A percentile compares a stretch with the other conserved stretches of the same genome.
These are phyloP conservation scores for Trametes gibbosa DNA, from an alignment of 768 basidiomycete species.

Conservation along the genomic window DNA sequence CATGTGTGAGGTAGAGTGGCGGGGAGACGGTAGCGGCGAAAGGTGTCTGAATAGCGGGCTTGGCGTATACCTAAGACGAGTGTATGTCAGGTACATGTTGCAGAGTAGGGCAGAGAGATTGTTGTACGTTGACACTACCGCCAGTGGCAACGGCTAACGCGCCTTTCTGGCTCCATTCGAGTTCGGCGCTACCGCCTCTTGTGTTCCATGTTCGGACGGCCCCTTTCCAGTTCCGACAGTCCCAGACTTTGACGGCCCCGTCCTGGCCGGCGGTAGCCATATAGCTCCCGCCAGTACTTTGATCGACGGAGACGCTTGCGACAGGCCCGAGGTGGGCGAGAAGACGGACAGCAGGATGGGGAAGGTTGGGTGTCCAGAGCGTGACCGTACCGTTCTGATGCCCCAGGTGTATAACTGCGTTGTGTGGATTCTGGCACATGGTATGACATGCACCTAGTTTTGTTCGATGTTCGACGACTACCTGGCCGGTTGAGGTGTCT, in stretches of 20 bases:
- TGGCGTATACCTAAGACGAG: conserved; percentile 63
- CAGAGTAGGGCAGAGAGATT: not conserved
- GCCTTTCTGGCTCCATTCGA: conserved; percentile 88
- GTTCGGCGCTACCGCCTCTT: conserved; percentile 61
- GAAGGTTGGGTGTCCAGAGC: conserved; percentile 93
- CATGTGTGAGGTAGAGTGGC: conserved; percentile 87
- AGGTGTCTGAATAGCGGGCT: conserved; percentile 59
- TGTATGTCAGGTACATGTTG: not conserved
- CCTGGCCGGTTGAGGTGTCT: conserved; percentile 90
- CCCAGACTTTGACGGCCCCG: conserved; percentile 92
- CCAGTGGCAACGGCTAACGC: conserved; percentile 79
- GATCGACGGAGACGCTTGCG: conserved; percentile 76
- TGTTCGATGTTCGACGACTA: conserved; percentile 85
- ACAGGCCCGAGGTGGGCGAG: conserved; percentile 91
- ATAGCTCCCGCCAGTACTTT: conserved; percentile 81
- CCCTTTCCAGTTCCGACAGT: conserved; percentile 93
- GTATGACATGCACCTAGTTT: conserved; percentile 81
- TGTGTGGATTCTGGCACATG: conserved; percentile 90
- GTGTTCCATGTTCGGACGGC: conserved; percentile 77
- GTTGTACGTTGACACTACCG: conserved; percentile 75
- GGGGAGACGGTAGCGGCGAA: conserved; percentile 51
- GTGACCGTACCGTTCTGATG: conserved; percentile 96
- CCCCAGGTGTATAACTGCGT: conserved; percentile 91
- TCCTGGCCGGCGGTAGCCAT: conserved; percentile 91
- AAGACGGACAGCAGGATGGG: conserved; percentile 87